These are phyloP conservation scores for Pleomassaria siparia DNA, from an alignment of 2,329 filamentous ascomycete species.

Conservation along the genomic window DNA sequence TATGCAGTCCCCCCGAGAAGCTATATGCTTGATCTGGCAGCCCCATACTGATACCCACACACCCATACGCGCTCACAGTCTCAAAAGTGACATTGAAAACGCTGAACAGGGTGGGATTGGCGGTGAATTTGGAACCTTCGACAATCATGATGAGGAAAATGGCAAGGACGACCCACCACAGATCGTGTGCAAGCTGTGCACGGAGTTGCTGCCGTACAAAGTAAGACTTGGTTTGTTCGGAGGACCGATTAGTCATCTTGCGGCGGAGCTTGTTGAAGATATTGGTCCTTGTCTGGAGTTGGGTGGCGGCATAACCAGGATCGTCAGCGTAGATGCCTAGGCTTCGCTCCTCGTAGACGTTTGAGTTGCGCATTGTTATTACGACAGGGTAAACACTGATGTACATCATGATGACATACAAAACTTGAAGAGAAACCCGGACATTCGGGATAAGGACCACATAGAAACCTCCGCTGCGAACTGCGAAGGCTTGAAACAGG, in stretches of 20 bases:
- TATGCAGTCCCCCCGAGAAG: constrained; percentile 53
- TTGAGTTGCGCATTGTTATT: constrained; percentile 62
- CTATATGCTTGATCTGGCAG: constrained; percentile 48
- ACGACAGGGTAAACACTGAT: constrained; percentile 63
- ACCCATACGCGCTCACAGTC: constrained; percentile 41
- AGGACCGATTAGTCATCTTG: constrained; percentile 8
- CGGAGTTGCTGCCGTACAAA: constrained; percentile 48
- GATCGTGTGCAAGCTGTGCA: constrained; percentile 50
- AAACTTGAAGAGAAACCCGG: constrained; percentile 59
- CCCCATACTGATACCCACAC: constrained; percentile 51
- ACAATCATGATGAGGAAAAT: constrained; percentile 51
- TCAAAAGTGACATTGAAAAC: constrained; percentile 53
- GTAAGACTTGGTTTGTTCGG: constrained; percentile 34
- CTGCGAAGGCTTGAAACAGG: constrained; percentile 60
- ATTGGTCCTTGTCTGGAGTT: not conserved
- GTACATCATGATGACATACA: constrained; percentile 66
- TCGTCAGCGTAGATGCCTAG: constrained; percentile 59
- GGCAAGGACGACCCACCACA: constrained; percentile 49
- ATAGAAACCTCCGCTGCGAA: constrained; percentile 54
- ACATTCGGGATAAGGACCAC: constrained; percentile 53
- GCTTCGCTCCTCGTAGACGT: constrained; percentile 62
- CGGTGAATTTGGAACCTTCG: constrained; percentile 40
- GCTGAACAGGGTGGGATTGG: constrained; percentile 39
- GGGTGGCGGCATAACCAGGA: constrained; percentile 15
- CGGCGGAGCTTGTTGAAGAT: constrained; percentile 15